Evolutionary conservation across 2,329 filamentous ascomycete genomes (phyloP).

Genomic region (Talaromyces albobiverticillius): DNA sequence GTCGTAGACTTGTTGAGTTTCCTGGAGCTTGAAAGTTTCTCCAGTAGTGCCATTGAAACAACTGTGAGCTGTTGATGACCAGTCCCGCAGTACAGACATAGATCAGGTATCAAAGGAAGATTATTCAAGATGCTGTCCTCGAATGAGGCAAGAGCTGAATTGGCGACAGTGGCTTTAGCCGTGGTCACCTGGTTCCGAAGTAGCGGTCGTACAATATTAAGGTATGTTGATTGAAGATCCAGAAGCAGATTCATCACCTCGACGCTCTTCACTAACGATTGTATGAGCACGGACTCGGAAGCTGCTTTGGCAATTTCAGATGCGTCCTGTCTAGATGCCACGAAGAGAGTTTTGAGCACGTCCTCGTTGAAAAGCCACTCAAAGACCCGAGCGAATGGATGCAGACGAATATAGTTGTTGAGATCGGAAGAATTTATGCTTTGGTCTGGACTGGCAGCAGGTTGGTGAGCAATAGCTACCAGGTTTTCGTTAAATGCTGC

Average conservation of each 20-base stretch:
- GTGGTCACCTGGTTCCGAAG: slow-evolving; percentile 65
- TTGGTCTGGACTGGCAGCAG: slow-evolving; percentile 70
- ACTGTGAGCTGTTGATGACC: slow-evolving; percentile 78
- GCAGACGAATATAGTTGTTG: slow-evolving; percentile 75
- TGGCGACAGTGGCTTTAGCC: slow-evolving; percentile 63
- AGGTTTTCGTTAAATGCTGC: slow-evolving; percentile 91
- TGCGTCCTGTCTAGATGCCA: slow-evolving; percentile 72
- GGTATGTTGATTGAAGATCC: slow-evolving; percentile 85
- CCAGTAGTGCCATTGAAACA: slow-evolving; percentile 74
- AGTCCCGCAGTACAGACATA: slow-evolving; percentile 83
- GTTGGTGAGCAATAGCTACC: slow-evolving; percentile 77
- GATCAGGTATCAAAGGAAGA: slow-evolving; percentile 71
- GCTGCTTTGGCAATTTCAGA: slow-evolving; percentile 68
- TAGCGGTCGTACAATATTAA: slow-evolving; percentile 79
- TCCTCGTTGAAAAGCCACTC: slow-evolving; percentile 97
- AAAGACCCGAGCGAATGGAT: slow-evolving; percentile 93
- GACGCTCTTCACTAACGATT: slow-evolving; percentile 74
- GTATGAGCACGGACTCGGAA: slow-evolving; percentile 75
- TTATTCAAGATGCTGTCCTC: slow-evolving; percentile 87
- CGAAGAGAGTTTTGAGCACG: slow-evolving; percentile 75
- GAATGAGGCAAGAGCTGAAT: slow-evolving; percentile 78
- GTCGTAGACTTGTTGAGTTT: slow-evolving; percentile 72
- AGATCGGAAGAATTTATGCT: slow-evolving; percentile 73
- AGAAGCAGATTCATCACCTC: slow-evolving; percentile 80
- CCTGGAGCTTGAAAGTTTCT: slow-evolving; percentile 79